Evolutionary conservation across 2,329 filamentous ascomycete genomes (phyloP).

Genomic region (Paraphoma chrysanthemicola): DNA sequence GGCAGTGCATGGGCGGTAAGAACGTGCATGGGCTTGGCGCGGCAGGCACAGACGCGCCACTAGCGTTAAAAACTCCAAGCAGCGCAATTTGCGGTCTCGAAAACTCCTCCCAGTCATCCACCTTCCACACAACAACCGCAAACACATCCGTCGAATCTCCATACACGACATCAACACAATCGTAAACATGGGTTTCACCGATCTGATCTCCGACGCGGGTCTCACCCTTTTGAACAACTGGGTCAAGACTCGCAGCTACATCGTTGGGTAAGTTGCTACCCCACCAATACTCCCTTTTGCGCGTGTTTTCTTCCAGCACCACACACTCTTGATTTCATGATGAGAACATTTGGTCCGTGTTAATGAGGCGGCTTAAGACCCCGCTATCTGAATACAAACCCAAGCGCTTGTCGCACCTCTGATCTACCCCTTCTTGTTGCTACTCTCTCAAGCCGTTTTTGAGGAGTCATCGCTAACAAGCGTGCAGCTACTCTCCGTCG

Average conservation of each 20-base stretch:
- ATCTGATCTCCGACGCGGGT: constrained; percentile 71
- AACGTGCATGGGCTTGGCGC: constrained; percentile 16
- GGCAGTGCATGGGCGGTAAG: constrained; percentile 2
- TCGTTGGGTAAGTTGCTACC: constrained; percentile 74
- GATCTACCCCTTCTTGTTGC: constrained; percentile 43
- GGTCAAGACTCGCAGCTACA: constrained; percentile 79
- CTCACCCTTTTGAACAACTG: constrained; percentile 74
- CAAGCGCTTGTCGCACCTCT: constrained; percentile 81
- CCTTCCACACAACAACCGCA: constrained; percentile 17
- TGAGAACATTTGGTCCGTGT: constrained; percentile 95
- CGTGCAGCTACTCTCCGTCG: constrained; percentile 68
- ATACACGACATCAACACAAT: constrained; percentile 16
- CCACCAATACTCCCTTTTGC: constrained; percentile 27
- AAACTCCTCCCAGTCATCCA: constrained; percentile 25
- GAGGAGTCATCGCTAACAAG: constrained; percentile 30
- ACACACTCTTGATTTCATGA: constrained; percentile 60
- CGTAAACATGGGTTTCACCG: constrained; percentile 72
- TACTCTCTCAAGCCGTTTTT: constrained; percentile 12
- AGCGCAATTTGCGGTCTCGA: constrained; percentile 25
- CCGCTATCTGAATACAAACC: constrained; percentile 79
- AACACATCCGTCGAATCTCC: constrained; percentile 6
- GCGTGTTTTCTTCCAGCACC: constrained; percentile 26
- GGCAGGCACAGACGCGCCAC: background rate
- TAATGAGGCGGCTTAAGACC: constrained; percentile 94
- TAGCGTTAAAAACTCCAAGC: constrained; percentile 14